Evolutionary conservation across 1,284 basidiomycete species (phyloP), one percentile per base, ranked within the genome.

Genomic region (Leccinum subspadiceum): DNA sequence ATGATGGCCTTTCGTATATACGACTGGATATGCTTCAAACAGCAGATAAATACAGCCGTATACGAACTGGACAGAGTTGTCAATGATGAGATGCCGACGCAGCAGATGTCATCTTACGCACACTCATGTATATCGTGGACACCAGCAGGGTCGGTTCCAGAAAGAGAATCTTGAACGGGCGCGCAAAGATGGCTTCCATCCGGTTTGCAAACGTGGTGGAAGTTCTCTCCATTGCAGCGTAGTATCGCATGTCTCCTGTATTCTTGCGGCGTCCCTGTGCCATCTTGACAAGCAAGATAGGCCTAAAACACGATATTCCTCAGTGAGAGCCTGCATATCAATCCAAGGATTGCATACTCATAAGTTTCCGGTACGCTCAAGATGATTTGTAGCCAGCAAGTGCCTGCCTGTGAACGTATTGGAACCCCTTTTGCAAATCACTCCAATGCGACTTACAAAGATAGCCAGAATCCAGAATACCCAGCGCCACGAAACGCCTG

Each of bases 281-380:
- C 62, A 77, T 80, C 58, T 70, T 70, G 20, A 75, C 76, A 7
- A 92, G 78, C 9, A 94, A 72, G 50, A 89, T 57, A 13, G 83
- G 84, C 57, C 82, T 85, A 54, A 31, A 29, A 52, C 12, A 20
- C 15, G 12, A 53, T 3, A 31, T 46, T 4, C 9, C 31, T 59
- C 12, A 48, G 52, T 12, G 6, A 55, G 15, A 20, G 2, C 17
- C 12, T 31, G 22, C 20, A 51, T 26, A 7, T 5, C 15, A 39
- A 56, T 12, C 3, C 7, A 55, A 51, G 12, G n/a, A 44, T 33
- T 7, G 66, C 80, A 62, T 66, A 83, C 79, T 71, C 70, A 62
- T 81, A 87, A 1, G 93, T 93, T 76, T 95, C 93, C 1, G 90
- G 90, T 0, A 95, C 73, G 2, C 86, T 84, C 58, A 94, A 79